Evolutionary conservation across 345 rosid species (phyloP), one percentile per base, ranked within the genome.

Genomic region (Ailanthus altissimus): DNA sequence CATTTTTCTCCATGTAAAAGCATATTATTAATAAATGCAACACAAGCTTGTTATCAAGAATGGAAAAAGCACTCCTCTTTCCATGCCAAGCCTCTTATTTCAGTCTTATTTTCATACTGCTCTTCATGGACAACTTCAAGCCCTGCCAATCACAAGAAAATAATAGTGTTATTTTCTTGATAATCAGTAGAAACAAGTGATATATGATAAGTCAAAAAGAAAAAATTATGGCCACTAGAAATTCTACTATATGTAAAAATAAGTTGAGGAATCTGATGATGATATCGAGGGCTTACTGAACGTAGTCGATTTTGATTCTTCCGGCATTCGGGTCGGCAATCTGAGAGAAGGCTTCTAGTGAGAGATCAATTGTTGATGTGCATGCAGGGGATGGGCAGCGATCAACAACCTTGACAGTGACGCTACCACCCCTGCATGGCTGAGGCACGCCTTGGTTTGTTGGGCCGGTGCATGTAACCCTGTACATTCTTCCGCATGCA

Each of bases 281-380:
- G 38, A 32, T 32, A 32, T 32, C 38, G 38, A 32, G 45, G 45
- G 11, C 78, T 79, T 82, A 82, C 85, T 71, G 70, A 8, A 63
- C 25, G 62, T 80, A 85, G 5, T 76, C 84, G 3, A 83, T 79
- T 28, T 58, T 38, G 56, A 85, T 77, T 58, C 38, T 80, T 7
- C 84, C 81, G 5, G 82, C 85, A 0, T 32, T 25, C 2, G 66
- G 8, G 21, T 82, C 20, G 21, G 84, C 86, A 4, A 83, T 85
- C 45, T 23, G 67, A 50, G 80, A 8, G 81, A 83, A 83, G 64
- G 88, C 88, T 53, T 83, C 74, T 9, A 5, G 9, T 0, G 88
- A 83, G 58, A 85, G 83, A 43, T 79, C 84, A 13, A 85, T 21
- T 36, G 80, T 80, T 0, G 77, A 74, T 5, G 12, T 73, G 74